Evolutionary conservation across 768 basidiomycete species (phyloP), one percentile per base, ranked within the genome.

Genomic region (Naganishia kalamii): DNA sequence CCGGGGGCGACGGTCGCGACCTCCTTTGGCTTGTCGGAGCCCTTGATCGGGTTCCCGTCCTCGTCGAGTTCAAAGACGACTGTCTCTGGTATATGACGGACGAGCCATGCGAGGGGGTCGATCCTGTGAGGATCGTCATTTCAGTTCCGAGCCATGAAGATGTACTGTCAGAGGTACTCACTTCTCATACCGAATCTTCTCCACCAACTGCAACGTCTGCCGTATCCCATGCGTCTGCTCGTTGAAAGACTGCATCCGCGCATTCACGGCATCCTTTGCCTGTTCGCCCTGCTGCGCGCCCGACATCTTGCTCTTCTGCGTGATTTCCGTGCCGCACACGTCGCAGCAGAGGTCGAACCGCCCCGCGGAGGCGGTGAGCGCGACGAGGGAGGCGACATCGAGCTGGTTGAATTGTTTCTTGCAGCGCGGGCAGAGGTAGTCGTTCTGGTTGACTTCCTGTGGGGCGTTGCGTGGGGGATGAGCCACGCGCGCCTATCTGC

Each of bases 161-260:
- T 17, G 25, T 10, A 27, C 21, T 19, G 25, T 37, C 29, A 19
- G 52, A 50, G 46, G 21, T 47, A 83, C 88, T 63, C 72, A 92
- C 87, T 85, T 86, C 48, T 91, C 90, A 47, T 94, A 79, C 33
- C 87, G 82, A 84, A 93, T 89, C 23, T 85, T 83, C 73, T 97
- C 94, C 67, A 91, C 90, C 76, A 87, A 88, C 72, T 91, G 87
- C 70, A 99, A 77, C 3, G 90, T 88, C 69, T 92, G 90, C 35
- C 88, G 84, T 49, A 98, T 85, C 71, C 87, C 88, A 33, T 87
- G 84, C 82, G 93, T 93, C 76, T 92, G 89, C 68, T 85, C 82
- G 77, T 96, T 94, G 77, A 98, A 92, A 68, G 91, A 82, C 78
- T 92, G 89, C 92, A 98, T 96, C 65, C 90, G 84, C 77, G 98